These are phyloP conservation scores for Tephrocybe sp. DNA, from an alignment of 768 basidiomycete species.

Conservation along the genomic window DNA sequence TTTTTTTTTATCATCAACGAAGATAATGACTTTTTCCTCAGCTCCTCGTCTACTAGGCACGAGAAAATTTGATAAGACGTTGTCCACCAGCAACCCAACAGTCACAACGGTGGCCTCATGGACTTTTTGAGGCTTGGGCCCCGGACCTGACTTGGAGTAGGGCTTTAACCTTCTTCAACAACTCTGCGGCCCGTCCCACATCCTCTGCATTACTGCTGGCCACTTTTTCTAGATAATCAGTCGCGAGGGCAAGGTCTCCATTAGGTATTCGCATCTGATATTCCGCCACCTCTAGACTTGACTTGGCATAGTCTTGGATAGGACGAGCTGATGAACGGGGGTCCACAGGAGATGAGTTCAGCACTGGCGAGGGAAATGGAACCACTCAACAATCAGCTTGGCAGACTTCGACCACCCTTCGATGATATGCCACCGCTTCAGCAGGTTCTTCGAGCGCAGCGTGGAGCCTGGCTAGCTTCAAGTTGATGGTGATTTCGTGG, in stretches of 20 bases:
- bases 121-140: constrained; percentile 12
- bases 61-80: constrained; percentile 8
- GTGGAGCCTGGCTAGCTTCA: constrained; percentile 75
- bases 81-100: not conserved
- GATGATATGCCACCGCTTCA: constrained; percentile 79
- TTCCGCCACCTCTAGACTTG: constrained; percentile 82
- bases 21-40: not conserved
- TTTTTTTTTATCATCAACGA: too few relatives aligned
- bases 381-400: constrained; percentile 54
- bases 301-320: constrained; percentile 78
- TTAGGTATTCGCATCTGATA: constrained; percentile 65
- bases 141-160: constrained; percentile 28
- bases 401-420: constrained; percentile 74
- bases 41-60: not conserved
- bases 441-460: constrained; percentile 62
- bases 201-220: constrained; percentile 82
- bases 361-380: constrained; percentile 18
- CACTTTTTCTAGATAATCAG: constrained; percentile 71
- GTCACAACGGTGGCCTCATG: not conserved
- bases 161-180: constrained; percentile 59
- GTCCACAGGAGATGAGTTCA: constrained; percentile 20
- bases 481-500: constrained; percentile 69
- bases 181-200: constrained; percentile 68
- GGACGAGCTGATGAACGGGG: constrained; percentile 52
- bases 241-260: constrained; percentile 70